phyloP scores from a whole-genome alignment of 2,329 filamentous ascomycete species.

The Zalaria sp. region DNA sequence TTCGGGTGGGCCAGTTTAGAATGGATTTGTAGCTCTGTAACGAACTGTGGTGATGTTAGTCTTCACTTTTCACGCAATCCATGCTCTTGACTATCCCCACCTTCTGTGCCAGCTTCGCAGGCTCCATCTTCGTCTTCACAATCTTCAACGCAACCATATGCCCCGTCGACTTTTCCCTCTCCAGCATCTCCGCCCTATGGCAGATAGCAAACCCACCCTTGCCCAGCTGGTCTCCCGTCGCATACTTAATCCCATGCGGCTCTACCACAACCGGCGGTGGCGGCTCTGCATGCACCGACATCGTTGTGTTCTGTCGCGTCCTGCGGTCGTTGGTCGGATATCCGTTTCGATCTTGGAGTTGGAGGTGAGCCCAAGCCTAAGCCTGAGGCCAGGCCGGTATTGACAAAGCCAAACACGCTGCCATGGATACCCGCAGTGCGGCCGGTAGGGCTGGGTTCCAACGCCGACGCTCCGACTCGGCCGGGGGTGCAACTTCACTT shows the following conservation, averaged over 20 bases:
- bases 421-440: too few relatives aligned
- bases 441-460: too few relatives aligned
- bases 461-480: too few relatives aligned
- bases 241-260: constrained; percentile 58
- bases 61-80: background rate
- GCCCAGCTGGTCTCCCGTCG: constrained; percentile 59
- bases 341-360: background rate
- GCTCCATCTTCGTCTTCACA: constrained; percentile 66
- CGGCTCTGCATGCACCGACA: constrained; percentile 35
- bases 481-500: too few relatives aligned
- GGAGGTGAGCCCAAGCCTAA: background rate
- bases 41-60: constrained; percentile 36
- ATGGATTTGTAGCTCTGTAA: constrained; percentile 86
- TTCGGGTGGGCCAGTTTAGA: constrained; percentile 95
- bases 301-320: constrained; percentile 2
- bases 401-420: too few relatives aligned
- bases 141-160: constrained; percentile 67
- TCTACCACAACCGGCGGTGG: constrained; percentile 48
- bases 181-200: constrained; percentile 55
- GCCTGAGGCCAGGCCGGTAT: too few relatives aligned
- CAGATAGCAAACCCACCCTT: constrained; percentile 77
- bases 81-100: constrained; percentile 25
- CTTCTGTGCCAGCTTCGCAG: constrained; percentile 72
- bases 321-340: background rate
- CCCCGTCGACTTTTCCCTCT: constrained; percentile 39